Conservation (phyloP, 805 yeast genomes). For the Debaryomyces prosopidis region DNA sequence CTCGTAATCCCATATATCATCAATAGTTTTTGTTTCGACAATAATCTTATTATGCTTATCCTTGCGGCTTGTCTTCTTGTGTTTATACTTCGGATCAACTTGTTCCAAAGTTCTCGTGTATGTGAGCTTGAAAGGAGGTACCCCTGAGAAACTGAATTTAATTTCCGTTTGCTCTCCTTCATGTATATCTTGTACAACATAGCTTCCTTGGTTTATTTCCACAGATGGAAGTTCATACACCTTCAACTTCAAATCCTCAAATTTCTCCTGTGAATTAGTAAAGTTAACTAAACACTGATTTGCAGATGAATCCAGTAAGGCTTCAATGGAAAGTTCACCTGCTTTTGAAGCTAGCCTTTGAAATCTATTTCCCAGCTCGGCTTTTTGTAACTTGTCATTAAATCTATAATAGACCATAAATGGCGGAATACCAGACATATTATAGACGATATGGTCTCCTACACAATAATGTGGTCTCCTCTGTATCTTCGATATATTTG, state of each 20-base stretch:
- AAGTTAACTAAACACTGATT: conserved; percentile 70
- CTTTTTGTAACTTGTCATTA: conserved; percentile 58
- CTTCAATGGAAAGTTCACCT: conserved; percentile 68
- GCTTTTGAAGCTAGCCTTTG: conserved; percentile 77
- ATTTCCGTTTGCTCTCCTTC: conserved; percentile 95
- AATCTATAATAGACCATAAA: conserved; percentile 75
- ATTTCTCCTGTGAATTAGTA: conserved; percentile 35
- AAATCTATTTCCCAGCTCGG: conserved; percentile 49
- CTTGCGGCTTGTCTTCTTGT: conserved; percentile 18
- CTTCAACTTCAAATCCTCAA: conserved; percentile 26
- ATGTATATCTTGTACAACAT: conserved; percentile 76
- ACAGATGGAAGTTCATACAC: conserved; percentile 67
- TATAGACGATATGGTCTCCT: conserved; percentile 83
- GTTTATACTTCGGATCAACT: conserved; percentile 5
- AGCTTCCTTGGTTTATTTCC: conserved; percentile 77
- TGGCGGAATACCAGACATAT: conserved; percentile 78
- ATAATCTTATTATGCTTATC: conserved; percentile 26
- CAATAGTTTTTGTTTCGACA: conserved; percentile 59
- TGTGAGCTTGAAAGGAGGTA: conserved; percentile 86
- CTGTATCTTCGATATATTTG: conserved; percentile 52
- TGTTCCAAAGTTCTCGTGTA: conserved; percentile 70
- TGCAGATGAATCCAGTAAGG: conserved; percentile 71
- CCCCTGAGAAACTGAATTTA: conserved; percentile 76
- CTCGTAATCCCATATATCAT: conserved; percentile 68
- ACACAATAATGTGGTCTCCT: conserved; percentile 66